Evolutionary conservation across 2,329 filamentous ascomycete genomes (phyloP), one percentile per base, ranked within the genome.

Genomic region (Neophaeococcomyces mojaviensis): DNA sequence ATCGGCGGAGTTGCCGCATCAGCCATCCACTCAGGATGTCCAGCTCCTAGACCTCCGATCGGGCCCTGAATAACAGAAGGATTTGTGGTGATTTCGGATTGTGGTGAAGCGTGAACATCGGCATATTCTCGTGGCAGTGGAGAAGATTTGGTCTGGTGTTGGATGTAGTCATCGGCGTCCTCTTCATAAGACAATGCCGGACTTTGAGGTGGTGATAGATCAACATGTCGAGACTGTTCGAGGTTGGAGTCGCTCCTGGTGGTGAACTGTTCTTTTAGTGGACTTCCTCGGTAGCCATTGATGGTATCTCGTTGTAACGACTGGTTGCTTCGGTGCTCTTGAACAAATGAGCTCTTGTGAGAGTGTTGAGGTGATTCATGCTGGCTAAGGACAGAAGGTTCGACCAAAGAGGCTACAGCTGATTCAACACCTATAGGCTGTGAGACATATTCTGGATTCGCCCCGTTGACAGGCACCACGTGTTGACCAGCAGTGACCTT

Each of bases 371-470:
- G 72, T 10, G 79, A 82, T 15, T 39, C 34, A 8, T 71, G 73
- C 12, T 67, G 69, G 2, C 80, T 89, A 44, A 95, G 61, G 10
- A 83, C 77, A 2, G 88, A 94, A 0, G 88, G 90, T 15, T 88
- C 87, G 56, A 92, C 84, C 5, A 97, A 71, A 13, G 89, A 96
- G 6, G 90, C 90, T 9, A 97, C 89, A 8, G 85, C 86, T 12
- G 89, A 96, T 64, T 96, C 89, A 0, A 94, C 81, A 2, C 78
- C 87, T 28, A 81, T 61, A 2, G 78, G 79, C 1, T 79, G 81
- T 56, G 88, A 81, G 2, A 94, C 76, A 59, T 88, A 83, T 54
- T 86, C 76, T 2, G 88, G 83, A 55, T 86, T 94, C 9, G 81
- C 81, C 34, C 76, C 84, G 38, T 78, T 78, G 20, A 77, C 83